These are phyloP conservation scores for Saccharomycopsis amapae DNA, from an alignment of 805 yeast genomes.

Conservation along the genomic window DNA sequence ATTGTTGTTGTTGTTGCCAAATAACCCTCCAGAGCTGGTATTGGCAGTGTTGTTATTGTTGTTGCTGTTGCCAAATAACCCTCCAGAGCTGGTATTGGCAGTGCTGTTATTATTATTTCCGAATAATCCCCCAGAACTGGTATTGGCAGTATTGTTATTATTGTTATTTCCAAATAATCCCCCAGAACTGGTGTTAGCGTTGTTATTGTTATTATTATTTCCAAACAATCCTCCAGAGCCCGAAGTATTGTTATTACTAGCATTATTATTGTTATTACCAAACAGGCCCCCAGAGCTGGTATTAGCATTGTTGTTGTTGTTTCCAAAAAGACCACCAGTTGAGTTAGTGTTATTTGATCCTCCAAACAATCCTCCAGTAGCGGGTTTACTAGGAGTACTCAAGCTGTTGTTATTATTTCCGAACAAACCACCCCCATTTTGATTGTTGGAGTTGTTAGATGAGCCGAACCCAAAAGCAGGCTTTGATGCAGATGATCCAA, in stretches of 20 bases:
- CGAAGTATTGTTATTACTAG: conserved; percentile 13
- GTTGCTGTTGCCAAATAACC: conserved; percentile 32
- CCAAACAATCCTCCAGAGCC: conserved; percentile 32
- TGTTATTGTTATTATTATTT: conserved; percentile 19
- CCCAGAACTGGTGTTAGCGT: conserved; percentile 31
- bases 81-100: conserved; percentile 29
- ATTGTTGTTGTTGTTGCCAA: conserved; percentile 25
- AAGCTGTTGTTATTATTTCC: conserved; percentile 24
- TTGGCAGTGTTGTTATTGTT: conserved; percentile 14
- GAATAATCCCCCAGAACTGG: conserved; percentile 26
- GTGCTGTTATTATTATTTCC: conserved; percentile 24
- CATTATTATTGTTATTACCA: conserved; percentile 25
- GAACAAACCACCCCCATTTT: conserved; percentile 26
- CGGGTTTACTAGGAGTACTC: conserved; percentile 19
- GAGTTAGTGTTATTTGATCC: conserved; percentile 24
- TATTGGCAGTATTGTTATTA: conserved; percentile 24
- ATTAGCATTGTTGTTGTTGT: conserved; percentile 18
- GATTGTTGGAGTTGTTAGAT: no score
- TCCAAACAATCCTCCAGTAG: conserved; percentile 29
- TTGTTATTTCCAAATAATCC: conserved; percentile 31
- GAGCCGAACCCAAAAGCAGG: no score
- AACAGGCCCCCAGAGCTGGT: conserved; percentile 31
- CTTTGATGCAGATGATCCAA: no score
- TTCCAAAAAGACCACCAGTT: conserved; percentile 31
- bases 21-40: conserved; percentile 26